Evolutionary conservation across 140 eudicot genomes (phyloP).

Genomic region (Oenanthe javanica): DNA sequence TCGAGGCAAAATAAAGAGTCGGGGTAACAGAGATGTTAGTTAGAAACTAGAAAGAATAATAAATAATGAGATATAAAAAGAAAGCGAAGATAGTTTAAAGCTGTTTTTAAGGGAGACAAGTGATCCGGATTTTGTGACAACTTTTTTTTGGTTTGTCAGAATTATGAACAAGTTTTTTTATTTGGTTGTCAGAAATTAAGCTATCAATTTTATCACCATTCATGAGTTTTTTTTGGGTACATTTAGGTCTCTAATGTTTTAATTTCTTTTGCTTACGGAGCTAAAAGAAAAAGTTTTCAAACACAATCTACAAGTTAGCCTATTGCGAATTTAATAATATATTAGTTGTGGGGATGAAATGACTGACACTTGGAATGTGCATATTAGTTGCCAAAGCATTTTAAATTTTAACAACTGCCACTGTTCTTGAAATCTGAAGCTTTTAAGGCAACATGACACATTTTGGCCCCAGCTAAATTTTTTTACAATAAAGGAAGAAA

Average conservation of each 20-base stretch:
- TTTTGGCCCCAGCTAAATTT: too few species aligned
- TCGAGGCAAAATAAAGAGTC: too few species aligned
- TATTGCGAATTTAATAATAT: not conserved
- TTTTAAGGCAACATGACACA: too few species aligned
- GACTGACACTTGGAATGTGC: not conserved
- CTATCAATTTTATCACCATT: not conserved
- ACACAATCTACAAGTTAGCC: not conserved
- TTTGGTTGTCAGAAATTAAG: not conserved
- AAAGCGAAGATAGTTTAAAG: not conserved
- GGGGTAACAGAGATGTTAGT: too few species aligned
- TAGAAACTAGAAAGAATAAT: too few species aligned
- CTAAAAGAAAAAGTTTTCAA: not conserved
- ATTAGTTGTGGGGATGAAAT: not conserved
- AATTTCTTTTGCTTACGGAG: not conserved
- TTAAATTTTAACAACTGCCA: too few species aligned
- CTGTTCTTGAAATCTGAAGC: too few species aligned
- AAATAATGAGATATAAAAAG: too few species aligned
- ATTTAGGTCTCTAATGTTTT: not conserved
- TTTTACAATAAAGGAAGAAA: too few species aligned
- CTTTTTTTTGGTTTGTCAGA: not conserved
- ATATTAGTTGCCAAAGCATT: too few species aligned
- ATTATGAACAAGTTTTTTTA: too few species aligned
- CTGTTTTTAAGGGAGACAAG: not conserved
- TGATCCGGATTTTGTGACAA: not conserved
- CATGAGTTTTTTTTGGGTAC: not conserved